Evolutionary conservation across 176 grass and related monocot genomes (phyloP), one percentile per base, ranked within the genome.

Genomic region (Themeda triandra): DNA sequence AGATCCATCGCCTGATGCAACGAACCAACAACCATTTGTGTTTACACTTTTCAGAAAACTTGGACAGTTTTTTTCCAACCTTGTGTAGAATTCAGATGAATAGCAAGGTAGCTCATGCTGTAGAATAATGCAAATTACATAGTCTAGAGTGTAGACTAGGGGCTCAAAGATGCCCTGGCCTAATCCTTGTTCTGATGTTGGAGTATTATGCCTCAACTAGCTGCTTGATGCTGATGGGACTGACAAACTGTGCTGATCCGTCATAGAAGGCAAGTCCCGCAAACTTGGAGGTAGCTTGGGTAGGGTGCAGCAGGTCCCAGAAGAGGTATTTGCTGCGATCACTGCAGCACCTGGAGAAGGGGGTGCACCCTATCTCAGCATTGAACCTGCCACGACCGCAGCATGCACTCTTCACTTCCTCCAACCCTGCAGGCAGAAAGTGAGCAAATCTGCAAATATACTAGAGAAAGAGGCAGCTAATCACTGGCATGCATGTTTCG

Each of bases 351-450:
- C 70, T 86, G 41, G 94, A 70, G 64, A 69, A 92, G 8, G 91
- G 87, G 13, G 45, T 86, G 82, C 94, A 97, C 14, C 25, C 71
- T 21, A 63, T 64, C 65, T 84, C 74, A 4, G 91, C 94, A 64
- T 94, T 92, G 23, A 93, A 80, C 45, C 77, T 90, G 27, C 94
- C 94, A 24, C 79, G 64, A 65, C 94, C 89, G 37, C 87, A 94
- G 75, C 91, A 97, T 66, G 89, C 91, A 42, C 66, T 97, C 71
- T 87, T 76, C 65, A 97, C 87, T 62, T 97, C 94, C 56, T 73
- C 49, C 33, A 92, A 64, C 9, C 92, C 92, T 92, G 65, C 29
- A 83, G 64, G 25, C 44, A 27, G 11, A 48, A 79, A 46, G 35
- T 23, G 35, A 75, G 58, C 35, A 19, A 21, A 5, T 3, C 3